A percentile compares a stretch with the other conserved stretches of the same genome.
Evolutionary conservation across 2,329 filamentous ascomycete genomes (phyloP).

Genomic region (Coccinonectria pachysandricola): DNA sequence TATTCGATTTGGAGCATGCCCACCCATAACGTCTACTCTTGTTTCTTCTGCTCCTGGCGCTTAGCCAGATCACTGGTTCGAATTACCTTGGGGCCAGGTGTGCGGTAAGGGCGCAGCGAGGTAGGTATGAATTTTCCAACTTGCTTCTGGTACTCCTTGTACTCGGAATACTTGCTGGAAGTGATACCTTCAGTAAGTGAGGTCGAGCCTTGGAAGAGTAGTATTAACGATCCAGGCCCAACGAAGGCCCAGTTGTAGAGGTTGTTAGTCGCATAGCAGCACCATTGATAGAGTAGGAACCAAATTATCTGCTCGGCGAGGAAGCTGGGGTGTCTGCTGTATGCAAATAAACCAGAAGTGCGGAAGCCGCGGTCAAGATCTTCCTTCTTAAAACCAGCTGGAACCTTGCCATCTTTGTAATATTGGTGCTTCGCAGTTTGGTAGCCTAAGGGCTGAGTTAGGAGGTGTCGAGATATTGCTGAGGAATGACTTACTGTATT

Average conservation of each 20-base stretch:
- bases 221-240: conserved; percentile 59
- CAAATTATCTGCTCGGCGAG: conserved; percentile 85
- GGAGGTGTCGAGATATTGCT: too few species aligned
- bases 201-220: conserved; percentile 84
- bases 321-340: conserved; percentile 91
- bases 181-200: conserved; percentile 79
- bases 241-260: conserved; percentile 69
- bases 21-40: conserved; percentile 5
- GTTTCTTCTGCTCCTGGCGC: conserved; percentile 30
- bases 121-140: conserved; percentile 77
- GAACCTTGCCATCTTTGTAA: conserved; percentile 59
- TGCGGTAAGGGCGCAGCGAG: conserved; percentile 32
- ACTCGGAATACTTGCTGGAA: conserved; percentile 76
- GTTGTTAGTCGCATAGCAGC: conserved; percentile 59
- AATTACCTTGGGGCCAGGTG: conserved; percentile 36
- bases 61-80: conserved; percentile 41
- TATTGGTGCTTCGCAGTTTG: conserved; percentile 75
- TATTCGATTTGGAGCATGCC: too few species aligned
- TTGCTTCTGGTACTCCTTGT: conserved; percentile 69
- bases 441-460: conserved; percentile 50
- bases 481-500: conserved; percentile 66
- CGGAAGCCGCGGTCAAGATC: conserved; percentile 88
- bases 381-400: conserved; percentile 51
- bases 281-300: conserved; percentile 83
- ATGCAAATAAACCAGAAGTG: conserved; percentile 74